Percentiles rank a stretch among this genome's conserved stretches.
Evolutionary conservation across 305 asterid species (phyloP).

Genomic region (Solanum chacoense): DNA sequence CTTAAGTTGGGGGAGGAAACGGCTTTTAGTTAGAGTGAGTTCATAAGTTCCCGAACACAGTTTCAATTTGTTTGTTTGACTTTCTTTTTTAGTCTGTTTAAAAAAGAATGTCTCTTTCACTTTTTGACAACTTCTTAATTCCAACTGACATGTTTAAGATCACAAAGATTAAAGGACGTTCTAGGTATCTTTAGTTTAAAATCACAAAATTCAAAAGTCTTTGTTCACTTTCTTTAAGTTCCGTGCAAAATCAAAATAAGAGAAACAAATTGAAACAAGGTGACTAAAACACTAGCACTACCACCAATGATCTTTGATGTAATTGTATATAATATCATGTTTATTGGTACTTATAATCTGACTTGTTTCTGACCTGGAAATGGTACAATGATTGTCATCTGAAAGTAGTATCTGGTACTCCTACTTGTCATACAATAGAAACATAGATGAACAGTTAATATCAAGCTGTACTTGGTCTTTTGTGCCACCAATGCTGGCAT

Average conservation of each 20-base stretch:
- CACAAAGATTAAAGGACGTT: neutral
- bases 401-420: constrained; percentile 2
- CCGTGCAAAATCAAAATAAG: neutral
- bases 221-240: neutral
- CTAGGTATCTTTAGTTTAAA: neutral
- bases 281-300: neutral
- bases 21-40: neutral
- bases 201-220: neutral
- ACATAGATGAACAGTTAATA: constrained; percentile 1
- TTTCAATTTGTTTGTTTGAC: neutral
- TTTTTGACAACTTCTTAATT: neutral
- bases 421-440: neutral
- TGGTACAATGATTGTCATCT: neutral
- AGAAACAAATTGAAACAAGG: neutral
- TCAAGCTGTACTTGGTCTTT: constrained; percentile 5
- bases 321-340: neutral
- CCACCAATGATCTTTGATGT: neutral
- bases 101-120: neutral
- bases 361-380: constrained; percentile 7
- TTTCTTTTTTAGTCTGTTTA: neutral
- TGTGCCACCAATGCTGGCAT: neutral
- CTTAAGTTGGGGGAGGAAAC: neutral
- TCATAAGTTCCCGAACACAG: neutral
- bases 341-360: neutral
- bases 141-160: neutral